A percentile compares a stretch with the other conserved stretches of the same genome.
Conservation (phyloP, 192 early-diverging fungal genomes). For the Coemansia sp. region DNA sequence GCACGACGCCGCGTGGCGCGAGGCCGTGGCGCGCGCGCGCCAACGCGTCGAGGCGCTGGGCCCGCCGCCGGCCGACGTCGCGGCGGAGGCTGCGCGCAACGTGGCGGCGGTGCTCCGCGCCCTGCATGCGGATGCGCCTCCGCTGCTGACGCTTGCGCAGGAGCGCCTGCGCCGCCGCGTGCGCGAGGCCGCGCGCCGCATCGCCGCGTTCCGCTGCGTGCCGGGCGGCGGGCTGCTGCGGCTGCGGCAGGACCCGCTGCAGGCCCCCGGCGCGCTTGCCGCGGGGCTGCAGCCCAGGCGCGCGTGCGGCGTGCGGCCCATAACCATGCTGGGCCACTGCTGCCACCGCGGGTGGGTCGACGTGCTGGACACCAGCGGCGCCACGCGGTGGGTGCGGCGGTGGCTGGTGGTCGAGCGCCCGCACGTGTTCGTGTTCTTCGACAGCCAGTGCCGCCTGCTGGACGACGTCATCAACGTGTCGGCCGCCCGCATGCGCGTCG, state of each 20-base stretch:
- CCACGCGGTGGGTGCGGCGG: constrained; percentile 61
- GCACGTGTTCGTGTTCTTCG: constrained; percentile 73
- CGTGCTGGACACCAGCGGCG: constrained; percentile 20
- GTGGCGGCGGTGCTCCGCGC: background rate
- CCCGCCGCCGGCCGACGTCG: background rate
- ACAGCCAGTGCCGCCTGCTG: constrained; percentile 59
- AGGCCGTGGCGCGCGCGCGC: constrained; percentile 19
- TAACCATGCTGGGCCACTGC: constrained; percentile 21
- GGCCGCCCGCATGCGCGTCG: constrained; percentile 49
- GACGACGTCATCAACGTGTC: constrained; percentile 71
- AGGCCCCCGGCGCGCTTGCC: too few species aligned
- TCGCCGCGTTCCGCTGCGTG: constrained; percentile 7
- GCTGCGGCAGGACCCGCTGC: constrained; percentile 30
- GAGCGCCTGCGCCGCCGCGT: constrained; percentile 10
- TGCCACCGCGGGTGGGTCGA: constrained; percentile 29
- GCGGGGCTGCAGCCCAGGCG: too few species aligned
- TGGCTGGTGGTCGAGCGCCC: constrained; percentile 76
- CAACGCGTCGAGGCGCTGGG: constrained; percentile 17
- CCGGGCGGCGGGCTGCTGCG: background rate
- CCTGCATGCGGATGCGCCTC: background rate
- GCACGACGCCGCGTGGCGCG: constrained; percentile 28
- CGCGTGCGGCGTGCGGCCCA: constrained; percentile 5
- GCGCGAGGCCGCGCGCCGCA: constrained; percentile 9
- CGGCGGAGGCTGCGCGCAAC: background rate
- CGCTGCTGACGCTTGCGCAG: constrained; percentile 3